These are phyloP conservation scores for Silene uniflora DNA, from an alignment of 148 eudicot genomes.

Conservation along the genomic window DNA sequence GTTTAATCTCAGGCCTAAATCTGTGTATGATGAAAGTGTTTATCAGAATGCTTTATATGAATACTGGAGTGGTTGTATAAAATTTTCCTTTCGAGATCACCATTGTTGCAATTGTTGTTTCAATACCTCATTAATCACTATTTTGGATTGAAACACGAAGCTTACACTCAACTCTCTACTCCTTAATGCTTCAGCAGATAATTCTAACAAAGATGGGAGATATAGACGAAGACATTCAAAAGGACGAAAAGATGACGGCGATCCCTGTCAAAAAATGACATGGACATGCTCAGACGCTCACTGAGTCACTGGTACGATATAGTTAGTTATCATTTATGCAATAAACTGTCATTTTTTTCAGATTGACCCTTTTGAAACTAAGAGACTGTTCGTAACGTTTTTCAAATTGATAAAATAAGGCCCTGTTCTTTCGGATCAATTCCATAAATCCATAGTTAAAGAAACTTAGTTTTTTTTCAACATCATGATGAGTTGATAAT, in stretches of 20 bases:
- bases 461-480: not conserved
- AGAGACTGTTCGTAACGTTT: too few species aligned
- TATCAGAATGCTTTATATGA: not conserved
- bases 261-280: constrained; percentile 70
- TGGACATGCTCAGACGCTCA: constrained; percentile 67
- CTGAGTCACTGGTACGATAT: constrained; percentile 71
- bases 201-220: constrained; percentile 52
- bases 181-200: constrained; percentile 45
- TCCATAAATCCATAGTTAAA: too few species aligned
- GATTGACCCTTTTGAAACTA: too few species aligned
- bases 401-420: too few species aligned
- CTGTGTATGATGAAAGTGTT: not conserved
- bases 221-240: constrained; percentile 56
- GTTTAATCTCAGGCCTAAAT: constrained; percentile 3
- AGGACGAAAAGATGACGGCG: constrained; percentile 48
- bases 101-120: not conserved
- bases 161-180: constrained; percentile 66
- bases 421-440: too few species aligned
- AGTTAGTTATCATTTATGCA: constrained; percentile 15
- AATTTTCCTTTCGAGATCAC: not conserved
- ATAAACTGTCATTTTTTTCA: not conserved
- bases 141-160: constrained; percentile 44
- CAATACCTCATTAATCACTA: not conserved
- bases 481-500: not conserved
- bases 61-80: not conserved